A percentile compares a stretch with the other conserved stretches of the same genome.
Conservation (phyloP, 768 basidiomycete genomes). For the Calvatia gigantea region DNA sequence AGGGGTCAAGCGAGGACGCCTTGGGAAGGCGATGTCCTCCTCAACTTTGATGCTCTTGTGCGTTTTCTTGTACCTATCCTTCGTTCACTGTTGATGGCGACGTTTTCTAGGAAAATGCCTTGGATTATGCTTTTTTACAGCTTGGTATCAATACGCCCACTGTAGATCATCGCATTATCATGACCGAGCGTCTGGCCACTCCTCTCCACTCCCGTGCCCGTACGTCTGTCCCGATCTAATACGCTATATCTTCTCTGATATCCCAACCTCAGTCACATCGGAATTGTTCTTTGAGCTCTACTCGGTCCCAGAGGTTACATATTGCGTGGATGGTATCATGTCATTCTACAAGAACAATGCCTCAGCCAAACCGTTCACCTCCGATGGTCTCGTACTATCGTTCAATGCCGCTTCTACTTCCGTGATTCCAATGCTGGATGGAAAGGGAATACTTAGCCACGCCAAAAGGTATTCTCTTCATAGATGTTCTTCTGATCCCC, state of each 20-base stretch:
- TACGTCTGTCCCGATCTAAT: conserved; percentile 36
- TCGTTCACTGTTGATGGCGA: conserved; percentile 21
- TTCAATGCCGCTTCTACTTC: conserved; percentile 92
- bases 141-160: conserved; percentile 76
- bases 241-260: neutral
- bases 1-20: conserved; percentile 74
- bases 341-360: conserved; percentile 83
- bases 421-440: conserved; percentile 81
- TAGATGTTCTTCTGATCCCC: neutral
- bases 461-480: conserved; percentile 65
- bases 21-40: conserved; percentile 92
- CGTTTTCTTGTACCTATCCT: conserved; percentile 27
- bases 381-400: conserved; percentile 84
- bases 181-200: conserved; percentile 89
- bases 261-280: conserved; percentile 66
- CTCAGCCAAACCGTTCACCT: conserved; percentile 32
- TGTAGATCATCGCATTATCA: conserved; percentile 85
- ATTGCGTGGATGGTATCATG: conserved; percentile 88
- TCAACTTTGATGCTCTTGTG: conserved; percentile 93
- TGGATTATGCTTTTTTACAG: conserved; percentile 89
- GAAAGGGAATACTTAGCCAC: conserved; percentile 79
- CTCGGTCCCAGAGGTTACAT: conserved; percentile 78
- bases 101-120: conserved; percentile 76
- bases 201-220: conserved; percentile 85
- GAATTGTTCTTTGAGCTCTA: conserved; percentile 97